These are phyloP conservation scores for Paracorniculantispora psalliotae DNA, from an alignment of 2,329 filamentous ascomycete genomes.

Conservation along the genomic window DNA sequence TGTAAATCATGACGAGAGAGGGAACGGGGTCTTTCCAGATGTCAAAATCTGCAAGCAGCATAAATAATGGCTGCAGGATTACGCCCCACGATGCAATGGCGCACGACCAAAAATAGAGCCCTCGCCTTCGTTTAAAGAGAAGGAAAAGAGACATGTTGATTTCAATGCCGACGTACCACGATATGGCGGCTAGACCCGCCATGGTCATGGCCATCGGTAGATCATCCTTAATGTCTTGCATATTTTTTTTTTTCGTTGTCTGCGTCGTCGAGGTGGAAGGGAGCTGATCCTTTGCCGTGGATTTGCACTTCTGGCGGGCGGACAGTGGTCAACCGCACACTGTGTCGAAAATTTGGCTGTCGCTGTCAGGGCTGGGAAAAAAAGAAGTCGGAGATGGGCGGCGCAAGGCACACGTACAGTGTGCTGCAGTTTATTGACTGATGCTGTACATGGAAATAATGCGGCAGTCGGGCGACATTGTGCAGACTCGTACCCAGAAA, in stretches of 20 bases:
- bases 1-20: conserved; percentile 17
- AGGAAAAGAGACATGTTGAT: conserved; percentile 24
- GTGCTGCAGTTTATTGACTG: too few relatives aligned
- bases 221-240: conserved; percentile 18
- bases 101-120: conserved; percentile 31
- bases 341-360: too few relatives aligned
- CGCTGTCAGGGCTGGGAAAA: too few relatives aligned
- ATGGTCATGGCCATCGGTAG: conserved; percentile 29
- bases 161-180: conserved; percentile 28
- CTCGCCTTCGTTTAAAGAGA: conserved; percentile 24
- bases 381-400: too few relatives aligned
- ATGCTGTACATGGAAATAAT: not conserved
- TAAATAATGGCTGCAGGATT: conserved; percentile 34
- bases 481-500: not conserved
- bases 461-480: not conserved
- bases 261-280: too few relatives aligned
- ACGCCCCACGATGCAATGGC: conserved; percentile 26
- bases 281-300: too few relatives aligned
- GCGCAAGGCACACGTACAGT: too few relatives aligned
- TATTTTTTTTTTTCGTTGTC: not conserved
- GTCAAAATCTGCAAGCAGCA: conserved; percentile 34
- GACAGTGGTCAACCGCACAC: too few relatives aligned
- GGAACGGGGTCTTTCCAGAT: conserved; percentile 13
- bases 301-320: too few relatives aligned
- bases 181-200: conserved; percentile 30